Evolutionary conservation across 2,329 filamentous ascomycete genomes (phyloP), one percentile per base, ranked within the genome.

Genomic region (Penicillium sp.): DNA sequence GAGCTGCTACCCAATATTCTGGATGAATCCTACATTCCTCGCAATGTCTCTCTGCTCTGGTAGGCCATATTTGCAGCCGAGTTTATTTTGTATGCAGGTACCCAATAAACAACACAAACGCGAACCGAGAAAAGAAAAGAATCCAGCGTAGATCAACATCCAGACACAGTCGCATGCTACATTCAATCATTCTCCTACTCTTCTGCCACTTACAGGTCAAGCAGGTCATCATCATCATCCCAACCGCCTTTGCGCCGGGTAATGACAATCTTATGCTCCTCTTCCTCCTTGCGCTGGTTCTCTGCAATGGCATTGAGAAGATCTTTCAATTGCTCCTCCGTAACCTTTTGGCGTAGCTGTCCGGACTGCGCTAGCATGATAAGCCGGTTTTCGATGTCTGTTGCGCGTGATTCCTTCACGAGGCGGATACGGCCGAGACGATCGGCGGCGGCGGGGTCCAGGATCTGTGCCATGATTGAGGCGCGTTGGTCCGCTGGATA

Each of bases 361-460:
- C 93, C 92, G 20, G 87, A 84, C 66, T 91, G 85, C 52, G 94
- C 93, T 51, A 99, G 84, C 85, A 88, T 91, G 73, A 99, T 92
- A 50, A 99, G 83, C 44, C 93, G 78, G 80, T 95, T 92, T 79
- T 99, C 94, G 51, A 99, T 85, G 67, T 97, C 91, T 55, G 82
- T 84, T 29, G 94, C 94, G 66, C 94, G 90, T 63, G 88, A 87
- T 71, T 92, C 91, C 77, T 97, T 97, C 68, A 99, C 94, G 54
- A 99, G 86, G 27, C 93, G 88, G 76, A 99, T 97, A 60, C 94
- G 90, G 51, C 90, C 91, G 1, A 99, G 83, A 12, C 94, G 89
- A 77, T 99, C 94, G 54, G 91, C 89, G 15, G 94, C 94, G 68
- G 93, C 91, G 61, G 94, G 94, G 66, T 92, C 87, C 56, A 99